phyloP scores from a whole-genome alignment of 1,139 yeast species.

The Nematodospora anomalae region DNA sequence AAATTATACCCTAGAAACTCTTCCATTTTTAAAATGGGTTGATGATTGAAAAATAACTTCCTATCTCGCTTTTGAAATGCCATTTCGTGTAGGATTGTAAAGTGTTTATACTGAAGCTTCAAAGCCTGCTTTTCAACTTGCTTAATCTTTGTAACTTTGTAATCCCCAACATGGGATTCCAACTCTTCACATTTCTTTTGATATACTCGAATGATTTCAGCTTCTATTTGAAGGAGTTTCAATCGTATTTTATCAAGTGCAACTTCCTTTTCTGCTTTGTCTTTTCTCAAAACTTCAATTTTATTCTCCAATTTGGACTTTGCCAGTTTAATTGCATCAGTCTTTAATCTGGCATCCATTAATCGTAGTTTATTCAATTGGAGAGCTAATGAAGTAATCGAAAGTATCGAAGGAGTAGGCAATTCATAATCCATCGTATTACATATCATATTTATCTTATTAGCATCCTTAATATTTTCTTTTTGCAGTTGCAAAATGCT shows the following conservation, averaged over 20 bases:
- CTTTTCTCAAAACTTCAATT: slow-evolving; percentile 18
- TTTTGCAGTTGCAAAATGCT: not conserved
- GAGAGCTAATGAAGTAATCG: slow-evolving; percentile 41
- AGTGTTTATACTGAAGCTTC: slow-evolving; percentile 27
- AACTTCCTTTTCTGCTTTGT: slow-evolving; percentile 9
- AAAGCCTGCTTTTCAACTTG: slow-evolving; percentile 32
- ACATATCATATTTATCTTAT: not conserved
- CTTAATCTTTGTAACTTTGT: slow-evolving; percentile 22
- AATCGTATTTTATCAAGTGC: slow-evolving; percentile 9
- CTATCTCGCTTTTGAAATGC: slow-evolving; percentile 17
- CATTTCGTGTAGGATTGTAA: slow-evolving; percentile 27
- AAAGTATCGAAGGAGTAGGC: slow-evolving; percentile 25
- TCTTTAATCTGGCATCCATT: slow-evolving; percentile 24
- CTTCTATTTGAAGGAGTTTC: slow-evolving; percentile 12
- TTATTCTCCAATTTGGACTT: slow-evolving; percentile 17
- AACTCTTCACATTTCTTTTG: slow-evolving; percentile 9
- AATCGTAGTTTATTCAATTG: slow-evolving; percentile 45
- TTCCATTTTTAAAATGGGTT: slow-evolving; percentile 30
- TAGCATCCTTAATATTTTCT: not conserved
- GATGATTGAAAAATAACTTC: slow-evolving; percentile 23
- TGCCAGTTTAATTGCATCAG: slow-evolving; percentile 25
- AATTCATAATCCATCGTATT: slow-evolving; percentile 13
- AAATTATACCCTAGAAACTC: slow-evolving; percentile 33
- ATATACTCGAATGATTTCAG: slow-evolving; percentile 12
- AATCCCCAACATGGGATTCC: slow-evolving; percentile 18